A percentile compares a stretch with the other conserved stretches of the same genome.
Evolutionary conservation across 441 rosid genomes (phyloP).

Genomic region (Pelargonium myrrhifolium): DNA sequence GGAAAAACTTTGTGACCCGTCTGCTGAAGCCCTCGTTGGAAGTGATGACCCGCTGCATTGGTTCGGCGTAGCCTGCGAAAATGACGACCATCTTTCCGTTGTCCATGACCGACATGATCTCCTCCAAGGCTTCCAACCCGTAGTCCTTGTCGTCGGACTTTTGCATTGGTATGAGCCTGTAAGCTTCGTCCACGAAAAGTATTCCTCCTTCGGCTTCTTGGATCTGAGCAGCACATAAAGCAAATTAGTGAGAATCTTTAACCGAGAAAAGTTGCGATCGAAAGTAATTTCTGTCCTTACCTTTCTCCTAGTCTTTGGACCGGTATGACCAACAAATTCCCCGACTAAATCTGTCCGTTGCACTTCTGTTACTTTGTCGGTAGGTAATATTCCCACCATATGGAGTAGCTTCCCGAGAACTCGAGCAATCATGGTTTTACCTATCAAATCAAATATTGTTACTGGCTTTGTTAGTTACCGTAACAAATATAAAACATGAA

Average conservation of each 20-base stretch:
- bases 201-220: conserved; percentile 96
- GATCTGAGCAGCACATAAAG: conserved; percentile 36
- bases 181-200: conserved; percentile 93
- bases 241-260: conserved; percentile 8
- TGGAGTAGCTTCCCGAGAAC: conserved; percentile 80
- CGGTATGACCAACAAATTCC: conserved; percentile 94
- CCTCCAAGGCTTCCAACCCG: conserved; percentile 95
- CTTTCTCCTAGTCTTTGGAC: conserved; percentile 93
- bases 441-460: conserved; percentile 27
- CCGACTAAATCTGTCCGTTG: conserved; percentile 98
- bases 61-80: conserved; percentile 91
- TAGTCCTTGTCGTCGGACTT: conserved; percentile 91
- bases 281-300: conserved; percentile 22
- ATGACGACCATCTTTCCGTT: conserved; percentile 74
- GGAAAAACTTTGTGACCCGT: conserved; percentile 91
- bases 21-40: conserved; percentile 96
- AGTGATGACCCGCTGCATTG: conserved; percentile 86
- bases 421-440: conserved; percentile 97
- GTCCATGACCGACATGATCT: conserved; percentile 96
- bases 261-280: background rate
- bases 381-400: conserved; percentile 84
- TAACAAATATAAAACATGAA: background rate
- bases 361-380: conserved; percentile 87
- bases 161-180: conserved; percentile 82
- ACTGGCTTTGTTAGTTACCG: background rate